Evolutionary conservation across 345 rosid genomes (phyloP), one percentile per base, ranked within the genome.

Genomic region (Gossypium anomalum): DNA sequence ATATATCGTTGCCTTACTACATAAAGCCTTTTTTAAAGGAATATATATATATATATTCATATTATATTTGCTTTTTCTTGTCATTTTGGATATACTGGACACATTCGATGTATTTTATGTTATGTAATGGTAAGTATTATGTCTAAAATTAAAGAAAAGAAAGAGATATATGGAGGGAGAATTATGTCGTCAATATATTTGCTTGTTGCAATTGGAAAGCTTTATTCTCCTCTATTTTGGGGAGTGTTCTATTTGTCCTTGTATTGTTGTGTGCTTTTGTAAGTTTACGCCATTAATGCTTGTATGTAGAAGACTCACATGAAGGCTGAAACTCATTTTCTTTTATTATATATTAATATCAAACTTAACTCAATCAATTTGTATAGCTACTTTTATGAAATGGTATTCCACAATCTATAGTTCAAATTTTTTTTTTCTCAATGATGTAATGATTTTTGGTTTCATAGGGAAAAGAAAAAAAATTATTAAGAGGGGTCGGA

Each of bases 191-290:
- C 80, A 70, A 79, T 44, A 78, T 29, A 77, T 55, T 75, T 75
- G 57, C 75, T 85, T 44, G 22, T 44, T 20, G 51, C 51, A 44
- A 19, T 65, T 61, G 81, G 83, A 79, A 47, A 78, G 52, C 76
- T 74, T 83, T 72, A 56, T 58, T 45, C 65, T 55, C 53, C 27
- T 57, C 25, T 9, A 58, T 38, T 38, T 74, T 20, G 17, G 71
- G 63, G 55, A 12, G 14, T 62, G 20, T 47, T 29, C 57, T 22
- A 55, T 63, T 51, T 52, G 76, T 73, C 67, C 7, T 73, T 48
- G 15, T 73, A 14, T 61, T 73, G 68, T 73, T 60, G 76, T 59
- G 53, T 47, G 56, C 58, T 73, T 61, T 73, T 73, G 59, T 27
- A 73, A 45, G 76, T 63, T 73, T 73, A 60, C 56, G 56, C 68